Evolutionary conservation across 192 early-diverging fungal genomes (phyloP).

Genomic region (Spinellus fusiger): DNA sequence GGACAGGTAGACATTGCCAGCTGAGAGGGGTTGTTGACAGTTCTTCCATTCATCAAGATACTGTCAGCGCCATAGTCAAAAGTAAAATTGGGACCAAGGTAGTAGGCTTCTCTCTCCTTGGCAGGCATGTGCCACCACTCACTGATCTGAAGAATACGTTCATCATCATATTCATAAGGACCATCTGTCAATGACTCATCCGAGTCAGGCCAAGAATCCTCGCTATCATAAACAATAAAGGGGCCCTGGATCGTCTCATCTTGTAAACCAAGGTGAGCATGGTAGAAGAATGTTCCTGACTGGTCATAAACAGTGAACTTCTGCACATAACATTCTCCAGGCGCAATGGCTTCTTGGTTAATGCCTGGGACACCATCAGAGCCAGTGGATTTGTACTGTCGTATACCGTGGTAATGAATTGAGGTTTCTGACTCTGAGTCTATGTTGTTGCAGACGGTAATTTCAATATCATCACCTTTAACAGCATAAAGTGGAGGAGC

Average conservation of each 20-base stretch:
- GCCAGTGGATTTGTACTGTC: slow-evolving; percentile 27
- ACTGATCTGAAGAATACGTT: slow-evolving; percentile 16
- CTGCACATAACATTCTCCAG: slow-evolving; percentile 35
- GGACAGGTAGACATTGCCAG: background rate
- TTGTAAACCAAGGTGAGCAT: slow-evolving; percentile 28
- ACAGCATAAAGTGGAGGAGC: slow-evolving; percentile 47
- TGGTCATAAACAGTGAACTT: slow-evolving; percentile 33
- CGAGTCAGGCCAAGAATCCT: slow-evolving; percentile 1
- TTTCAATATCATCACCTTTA: slow-evolving; percentile 39
- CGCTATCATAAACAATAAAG: slow-evolving; percentile 15
- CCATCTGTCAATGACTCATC: background rate
- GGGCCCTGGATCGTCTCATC: slow-evolving; percentile 2
- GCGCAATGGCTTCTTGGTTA: slow-evolving; percentile 49
- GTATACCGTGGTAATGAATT: slow-evolving; percentile 49
- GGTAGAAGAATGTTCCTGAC: slow-evolving; percentile 43
- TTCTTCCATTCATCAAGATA: slow-evolving; percentile 46
- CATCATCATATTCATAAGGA: slow-evolving; percentile 34
- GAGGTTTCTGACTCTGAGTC: slow-evolving; percentile 22
- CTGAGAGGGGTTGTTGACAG: background rate
- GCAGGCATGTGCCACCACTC: slow-evolving; percentile 38
- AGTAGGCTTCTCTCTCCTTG: background rate
- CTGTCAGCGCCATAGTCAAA: slow-evolving; percentile 28
- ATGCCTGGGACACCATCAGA: slow-evolving; percentile 56
- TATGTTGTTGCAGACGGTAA: slow-evolving; percentile 37
- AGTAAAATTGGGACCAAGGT: background rate